These are phyloP conservation scores for Hirschioporus abietinus DNA, from an alignment of 768 basidiomycete species.

Conservation along the genomic window DNA sequence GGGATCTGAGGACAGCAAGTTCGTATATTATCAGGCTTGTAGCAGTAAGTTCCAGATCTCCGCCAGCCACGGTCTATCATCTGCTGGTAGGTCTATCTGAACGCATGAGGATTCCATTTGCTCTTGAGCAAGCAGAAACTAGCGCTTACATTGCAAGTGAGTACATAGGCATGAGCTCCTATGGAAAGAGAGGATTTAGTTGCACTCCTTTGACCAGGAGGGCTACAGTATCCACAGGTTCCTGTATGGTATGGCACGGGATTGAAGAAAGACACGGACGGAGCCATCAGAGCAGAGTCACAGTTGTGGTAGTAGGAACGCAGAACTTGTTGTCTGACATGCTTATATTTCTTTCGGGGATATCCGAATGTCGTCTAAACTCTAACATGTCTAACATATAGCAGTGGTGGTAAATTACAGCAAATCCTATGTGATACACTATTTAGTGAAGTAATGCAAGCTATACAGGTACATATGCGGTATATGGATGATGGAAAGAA, in stretches of 20 bases:
- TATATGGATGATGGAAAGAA: not conserved
- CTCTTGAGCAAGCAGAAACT: not conserved
- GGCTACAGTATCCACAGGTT: constrained; percentile 66
- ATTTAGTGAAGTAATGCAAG: not conserved
- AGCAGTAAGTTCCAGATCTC: constrained; percentile 77
- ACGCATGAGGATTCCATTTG: not conserved
- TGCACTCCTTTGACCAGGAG: constrained; percentile 43
- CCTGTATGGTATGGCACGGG: constrained; percentile 12
- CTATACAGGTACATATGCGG: constrained; percentile 1
- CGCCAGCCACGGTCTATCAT: constrained; percentile 88
- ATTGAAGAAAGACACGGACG: not conserved
- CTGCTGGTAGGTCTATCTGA: constrained; percentile 59
- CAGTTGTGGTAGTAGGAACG: constrained; percentile 10
- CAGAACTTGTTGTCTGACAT: constrained; percentile 76
- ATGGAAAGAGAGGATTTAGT: constrained; percentile 38
- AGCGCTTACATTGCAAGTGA: constrained; percentile 47
- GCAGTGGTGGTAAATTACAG: not conserved
- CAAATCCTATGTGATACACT: not conserved
- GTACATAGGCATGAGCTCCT: constrained; percentile 46
- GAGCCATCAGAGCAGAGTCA: not conserved
- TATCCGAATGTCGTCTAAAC: constrained; percentile 24
- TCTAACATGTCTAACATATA: constrained; percentile 30
- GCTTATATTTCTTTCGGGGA: constrained; percentile 58
- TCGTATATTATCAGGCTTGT: constrained; percentile 75
- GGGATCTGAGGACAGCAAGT: constrained; percentile 96